Evolutionary conservation across 2,329 filamentous ascomycete species (phyloP).

Genomic region (Leptographium galeiforme): DNA sequence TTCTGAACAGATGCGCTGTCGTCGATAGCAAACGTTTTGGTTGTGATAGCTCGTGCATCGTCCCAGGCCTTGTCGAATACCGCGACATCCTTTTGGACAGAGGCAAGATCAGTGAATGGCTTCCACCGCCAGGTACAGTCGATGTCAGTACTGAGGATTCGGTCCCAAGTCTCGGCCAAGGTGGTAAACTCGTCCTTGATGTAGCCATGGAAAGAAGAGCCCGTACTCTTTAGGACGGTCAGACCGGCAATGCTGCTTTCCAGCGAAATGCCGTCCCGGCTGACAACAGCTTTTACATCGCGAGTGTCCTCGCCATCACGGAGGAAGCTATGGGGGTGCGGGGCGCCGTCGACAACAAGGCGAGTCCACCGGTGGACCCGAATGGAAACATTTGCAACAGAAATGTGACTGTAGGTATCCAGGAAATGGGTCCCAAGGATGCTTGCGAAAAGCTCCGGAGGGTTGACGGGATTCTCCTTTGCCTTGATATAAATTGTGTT

Average conservation of each 20-base stretch:
- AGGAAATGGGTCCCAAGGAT: slow-evolving; percentile 82
- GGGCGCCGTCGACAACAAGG: slow-evolving; percentile 73
- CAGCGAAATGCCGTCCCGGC: slow-evolving; percentile 59
- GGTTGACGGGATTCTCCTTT: slow-evolving; percentile 82
- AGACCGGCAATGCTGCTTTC: slow-evolving; percentile 68
- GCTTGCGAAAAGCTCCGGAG: slow-evolving; percentile 82
- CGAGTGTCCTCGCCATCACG: slow-evolving; percentile 82
- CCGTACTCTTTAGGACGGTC: slow-evolving; percentile 89
- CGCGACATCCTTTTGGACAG: slow-evolving; percentile 48
- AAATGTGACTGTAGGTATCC: slow-evolving; percentile 77
- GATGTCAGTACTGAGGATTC: slow-evolving; percentile 88
- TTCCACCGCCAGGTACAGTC: slow-evolving; percentile 81
- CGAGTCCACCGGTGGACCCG: slow-evolving; percentile 84
- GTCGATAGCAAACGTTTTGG: slow-evolving; percentile 82
- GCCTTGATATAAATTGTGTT: slow-evolving; percentile 93
- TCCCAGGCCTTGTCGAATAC: slow-evolving; percentile 72
- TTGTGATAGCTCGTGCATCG: slow-evolving; percentile 68
- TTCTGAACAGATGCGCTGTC: slow-evolving; percentile 86
- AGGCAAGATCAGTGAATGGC: slow-evolving; percentile 49
- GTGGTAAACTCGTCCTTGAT: slow-evolving; percentile 88
- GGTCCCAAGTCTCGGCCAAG: slow-evolving; percentile 81
- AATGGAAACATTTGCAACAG: slow-evolving; percentile 68
- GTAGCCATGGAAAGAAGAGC: slow-evolving; percentile 91
- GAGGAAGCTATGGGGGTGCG: slow-evolving; percentile 90
- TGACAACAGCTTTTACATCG: slow-evolving; percentile 61